Evolutionary conservation across 768 basidiomycete species (phyloP), one percentile per base, ranked within the genome.

Genomic region (Amanita brunnescens): DNA sequence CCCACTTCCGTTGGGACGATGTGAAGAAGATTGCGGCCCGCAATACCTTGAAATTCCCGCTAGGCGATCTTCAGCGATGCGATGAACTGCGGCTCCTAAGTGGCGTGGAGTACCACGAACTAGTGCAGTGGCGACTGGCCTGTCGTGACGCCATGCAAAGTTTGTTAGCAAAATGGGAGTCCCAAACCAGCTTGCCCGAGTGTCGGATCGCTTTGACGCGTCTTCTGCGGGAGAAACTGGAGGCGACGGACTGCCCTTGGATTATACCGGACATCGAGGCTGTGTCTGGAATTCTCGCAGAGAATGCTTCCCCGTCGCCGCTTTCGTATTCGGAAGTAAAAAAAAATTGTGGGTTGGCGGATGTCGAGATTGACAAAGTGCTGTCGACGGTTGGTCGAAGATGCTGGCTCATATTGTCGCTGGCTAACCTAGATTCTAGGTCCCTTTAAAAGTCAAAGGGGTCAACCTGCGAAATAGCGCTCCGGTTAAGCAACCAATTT

Each of bases 21-120:
- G 29, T 57, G 13, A 43, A 48, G n/a, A 41, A 47, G 29, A 39
- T 41, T 42, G 32, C 55, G 12, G 55, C 55, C 10, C 32, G 35
- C 7, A 47, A 47, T 18, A 29, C 26, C 26, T 14, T 18, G 9
- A 37, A 37, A 5, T 14, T n/a, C n/a, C 35, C 35, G n/a, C 7
- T 29, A 29, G 5, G 7, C 26, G 26, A 29, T 29, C 14, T 8
- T 47, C 18, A 2, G 13, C 32, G 6, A 35, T 21, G 46, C 24
- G 14, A 16, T 9, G 34, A 49, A 4, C 23, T 40, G 18, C 48
- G 1, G 23, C 24, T 39, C 20, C 24, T 29, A 23, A 23, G 14
- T 9, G 12, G 6, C 13, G 35, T 10, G 2, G 48, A 34, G 12
- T 39, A 16, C 29, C 20, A 35, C 12, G 30, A 49, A 21, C 24